A percentile compares a stretch with the other conserved stretches of the same genome.
These are phyloP conservation scores for Chlorella variabilis DNA, from an alignment of 163 green algal genomes.

Conservation along the genomic window DNA sequence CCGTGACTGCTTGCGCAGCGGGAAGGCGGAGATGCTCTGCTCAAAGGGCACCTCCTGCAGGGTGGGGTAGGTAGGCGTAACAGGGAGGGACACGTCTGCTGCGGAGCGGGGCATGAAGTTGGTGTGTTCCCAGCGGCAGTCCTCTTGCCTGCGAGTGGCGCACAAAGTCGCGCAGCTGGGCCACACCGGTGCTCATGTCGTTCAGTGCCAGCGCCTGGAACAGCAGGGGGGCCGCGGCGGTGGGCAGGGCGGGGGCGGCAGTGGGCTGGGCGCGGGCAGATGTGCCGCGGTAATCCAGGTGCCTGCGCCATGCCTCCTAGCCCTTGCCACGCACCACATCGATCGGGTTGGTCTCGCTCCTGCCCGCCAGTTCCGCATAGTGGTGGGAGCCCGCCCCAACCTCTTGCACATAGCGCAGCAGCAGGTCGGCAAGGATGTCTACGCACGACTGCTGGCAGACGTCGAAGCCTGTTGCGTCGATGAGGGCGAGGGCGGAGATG, in stretches of 20 bases:
- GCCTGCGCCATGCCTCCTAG: no score
- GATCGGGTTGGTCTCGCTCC: conserved; percentile 70
- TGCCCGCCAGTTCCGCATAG: conserved; percentile 76
- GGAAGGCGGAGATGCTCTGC: conserved; percentile 31
- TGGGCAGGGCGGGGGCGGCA: no score
- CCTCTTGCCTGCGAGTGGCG: conserved; percentile 5
- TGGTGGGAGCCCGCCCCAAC: conserved; percentile 60
- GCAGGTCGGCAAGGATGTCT: conserved; percentile 78
- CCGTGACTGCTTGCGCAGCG: conserved; percentile 15
- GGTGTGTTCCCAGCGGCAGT: neutral
- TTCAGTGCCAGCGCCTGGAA: conserved; percentile 68
- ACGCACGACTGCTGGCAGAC: conserved; percentile 66
- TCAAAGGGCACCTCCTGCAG: conserved; percentile 31
- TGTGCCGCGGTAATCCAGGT: no score
- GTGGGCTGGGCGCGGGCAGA: no score
- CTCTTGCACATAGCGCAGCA: conserved; percentile 78
- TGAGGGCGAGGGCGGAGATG: conserved; percentile 68
- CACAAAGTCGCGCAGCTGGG: conserved; percentile 61
- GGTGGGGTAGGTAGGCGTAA: neutral
- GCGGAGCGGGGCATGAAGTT: conserved; percentile 4
- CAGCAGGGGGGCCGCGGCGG: neutral
- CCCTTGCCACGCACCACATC: conserved; percentile 70
- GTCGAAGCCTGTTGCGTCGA: conserved; percentile 71
- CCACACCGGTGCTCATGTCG: conserved; percentile 69
- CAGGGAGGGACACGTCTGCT: neutral